These are phyloP conservation scores for Aureobasidium zeae DNA, from an alignment of 2,329 filamentous ascomycete species.

Conservation along the genomic window DNA sequence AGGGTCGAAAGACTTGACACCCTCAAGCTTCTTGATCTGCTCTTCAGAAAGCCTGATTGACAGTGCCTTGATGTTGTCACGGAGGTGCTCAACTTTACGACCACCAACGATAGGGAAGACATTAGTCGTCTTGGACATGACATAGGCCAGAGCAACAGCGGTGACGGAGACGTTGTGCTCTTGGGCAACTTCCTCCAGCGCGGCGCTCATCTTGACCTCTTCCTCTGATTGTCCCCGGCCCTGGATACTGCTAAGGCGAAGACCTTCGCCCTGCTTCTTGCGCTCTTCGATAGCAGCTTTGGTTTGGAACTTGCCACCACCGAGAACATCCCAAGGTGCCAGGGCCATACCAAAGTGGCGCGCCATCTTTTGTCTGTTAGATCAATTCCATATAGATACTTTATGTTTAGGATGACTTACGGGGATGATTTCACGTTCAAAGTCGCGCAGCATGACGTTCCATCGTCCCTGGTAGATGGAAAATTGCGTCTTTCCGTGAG, in stretches of 20 bases:
- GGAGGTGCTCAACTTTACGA: constrained; percentile 61
- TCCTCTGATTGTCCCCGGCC: constrained; percentile 36
- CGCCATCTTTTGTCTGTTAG: too few species aligned
- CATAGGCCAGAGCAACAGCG: constrained; percentile 44
- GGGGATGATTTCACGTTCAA: constrained; percentile 34
- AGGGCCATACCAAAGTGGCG: constrained; percentile 34
- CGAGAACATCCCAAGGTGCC: constrained; percentile 40
- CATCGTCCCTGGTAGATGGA: constrained; percentile 33
- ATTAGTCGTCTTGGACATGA: constrained; percentile 39
- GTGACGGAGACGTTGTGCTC: constrained; percentile 50
- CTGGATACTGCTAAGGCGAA: constrained; percentile 28
- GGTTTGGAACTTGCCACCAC: constrained; percentile 43
- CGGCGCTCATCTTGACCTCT: constrained; percentile 44
- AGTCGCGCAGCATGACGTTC: constrained; percentile 30
- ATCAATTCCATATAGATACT: too few species aligned
- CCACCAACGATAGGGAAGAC: constrained; percentile 69
- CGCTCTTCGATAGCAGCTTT: constrained; percentile 24
- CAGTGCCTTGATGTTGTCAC: constrained; percentile 56
- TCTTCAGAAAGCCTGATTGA: constrained; percentile 45
- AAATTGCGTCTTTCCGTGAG: constrained; percentile 32
- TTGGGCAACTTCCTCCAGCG: constrained; percentile 51
- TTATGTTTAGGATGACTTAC: too few species aligned
- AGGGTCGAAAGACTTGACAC: constrained; percentile 46
- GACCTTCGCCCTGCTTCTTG: constrained; percentile 25
- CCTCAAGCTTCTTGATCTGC: constrained; percentile 56